Base-by-base conservation (phyloP, 1,139 yeast genomes). In the Taiozyma sp. region DNA sequence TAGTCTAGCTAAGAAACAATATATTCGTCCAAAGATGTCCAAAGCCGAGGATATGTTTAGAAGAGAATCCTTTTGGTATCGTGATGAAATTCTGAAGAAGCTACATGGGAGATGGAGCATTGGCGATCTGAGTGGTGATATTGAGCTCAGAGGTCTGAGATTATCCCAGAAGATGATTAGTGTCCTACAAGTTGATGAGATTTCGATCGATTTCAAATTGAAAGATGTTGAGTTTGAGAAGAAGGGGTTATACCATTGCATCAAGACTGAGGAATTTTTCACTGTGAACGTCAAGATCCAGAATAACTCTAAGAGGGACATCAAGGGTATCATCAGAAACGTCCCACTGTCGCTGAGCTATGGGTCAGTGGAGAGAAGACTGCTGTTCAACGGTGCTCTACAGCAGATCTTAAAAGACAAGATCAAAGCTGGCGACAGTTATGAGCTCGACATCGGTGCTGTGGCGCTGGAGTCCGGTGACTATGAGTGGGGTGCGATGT, bases 1-100 rank as follows among this genome's bases (percentile, higher is more conserved):
- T n/a, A 83, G 89, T 30, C 70, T 91, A 44, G 61, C 65, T n/a
- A 68, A 87, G 45, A 82, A 83, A 54, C 97, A 91, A 67, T 88
- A 83, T 62, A 74, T 90, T 22, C 86, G 85, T 60, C 78, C 81
- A 48, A 78, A 76, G 48, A 64, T 83, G 30, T 71, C 81, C 0
- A 78, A 69, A 59, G 84, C 78, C 51, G 87, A 79, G 52, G 74
- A 69, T 57, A 65, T 57, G 44, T 75, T 71, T 48, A 76, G 82
- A 69, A 75, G 81, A 53, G 83, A 83, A 56, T 70, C 80, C 8
- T 93, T 91, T 66, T 93, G 99, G 99, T 78, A 87, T 52, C 71
- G 96, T 51, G 83, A 86, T 51, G 74, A 76, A 51, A 65, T 93
- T 2, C 69, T 93, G 50, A 75, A 76, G 44, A 72, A 74, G 30